These are phyloP conservation scores for Pseudogymnoascus sp. DNA, from an alignment of 2,329 filamentous ascomycete genomes.

Conservation along the genomic window DNA sequence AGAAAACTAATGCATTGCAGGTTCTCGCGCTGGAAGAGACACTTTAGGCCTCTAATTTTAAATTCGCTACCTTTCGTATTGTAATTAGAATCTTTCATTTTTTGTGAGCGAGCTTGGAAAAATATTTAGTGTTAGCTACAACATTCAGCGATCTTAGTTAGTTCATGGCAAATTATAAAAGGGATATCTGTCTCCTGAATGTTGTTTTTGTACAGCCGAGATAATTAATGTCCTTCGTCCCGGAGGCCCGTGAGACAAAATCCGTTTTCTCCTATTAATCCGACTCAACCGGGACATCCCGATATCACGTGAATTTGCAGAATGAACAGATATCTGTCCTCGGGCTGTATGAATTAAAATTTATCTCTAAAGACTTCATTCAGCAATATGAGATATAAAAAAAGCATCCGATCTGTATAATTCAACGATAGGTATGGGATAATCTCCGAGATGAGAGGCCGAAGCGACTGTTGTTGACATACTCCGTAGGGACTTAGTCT, in stretches of 20 bases:
- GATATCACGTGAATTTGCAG: constrained; percentile 8
- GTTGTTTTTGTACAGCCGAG: constrained; percentile 3
- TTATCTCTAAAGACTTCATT: constrained; percentile 9
- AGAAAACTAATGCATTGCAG: constrained; percentile 21
- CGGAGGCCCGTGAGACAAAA: constrained; percentile 2
- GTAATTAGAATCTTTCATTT: constrained; percentile 7
- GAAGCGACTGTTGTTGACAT: constrained; percentile 10
- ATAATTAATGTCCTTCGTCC: not conserved
- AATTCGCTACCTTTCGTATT: not conserved
- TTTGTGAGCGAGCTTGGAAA: constrained; percentile 11
- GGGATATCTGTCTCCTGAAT: constrained; percentile 9
- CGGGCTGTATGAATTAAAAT: not conserved
- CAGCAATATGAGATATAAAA: not conserved
- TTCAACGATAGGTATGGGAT: not conserved
- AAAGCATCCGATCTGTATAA: not conserved
- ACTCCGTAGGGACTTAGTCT: constrained; percentile 3
- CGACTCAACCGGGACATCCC: constrained; percentile 5
- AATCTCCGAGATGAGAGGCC: not conserved
- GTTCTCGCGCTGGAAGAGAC: constrained; percentile 34
- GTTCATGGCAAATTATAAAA: not conserved
- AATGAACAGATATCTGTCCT: constrained; percentile 4
- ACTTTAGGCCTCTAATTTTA: constrained; percentile 20
- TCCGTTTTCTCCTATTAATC: constrained; percentile 14
- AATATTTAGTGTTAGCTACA: constrained; percentile 11
- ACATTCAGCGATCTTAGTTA: constrained; percentile 8